These are phyloP conservation scores for Gossypium schwendimanii DNA, from an alignment of 441 rosid genomes.

Conservation along the genomic window DNA sequence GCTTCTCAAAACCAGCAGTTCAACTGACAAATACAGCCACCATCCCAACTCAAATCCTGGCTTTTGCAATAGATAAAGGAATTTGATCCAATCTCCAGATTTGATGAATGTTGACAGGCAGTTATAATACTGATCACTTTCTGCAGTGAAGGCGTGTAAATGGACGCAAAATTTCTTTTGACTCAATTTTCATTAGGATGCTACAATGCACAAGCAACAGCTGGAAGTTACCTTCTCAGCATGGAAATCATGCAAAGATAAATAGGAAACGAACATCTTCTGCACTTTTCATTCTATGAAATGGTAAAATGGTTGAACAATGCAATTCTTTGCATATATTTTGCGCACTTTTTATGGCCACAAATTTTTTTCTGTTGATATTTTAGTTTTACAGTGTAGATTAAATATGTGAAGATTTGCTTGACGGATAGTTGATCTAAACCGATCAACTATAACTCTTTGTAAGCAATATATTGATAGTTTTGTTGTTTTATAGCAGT, in stretches of 20 bases:
- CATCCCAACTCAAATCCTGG: not conserved
- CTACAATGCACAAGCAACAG: not conserved
- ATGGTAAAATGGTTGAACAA: not conserved
- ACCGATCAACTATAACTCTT: not conserved
- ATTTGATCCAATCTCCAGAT: constrained; percentile 5
- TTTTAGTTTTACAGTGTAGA: not conserved
- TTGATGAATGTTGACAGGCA: not conserved
- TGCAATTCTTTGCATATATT: not conserved
- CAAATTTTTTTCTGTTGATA: not conserved
- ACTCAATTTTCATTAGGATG: not conserved
- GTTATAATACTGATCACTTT: not conserved
- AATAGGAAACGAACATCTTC: not conserved
- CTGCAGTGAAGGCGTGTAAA: not conserved
- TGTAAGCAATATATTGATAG: not conserved
- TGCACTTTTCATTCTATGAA: not conserved
- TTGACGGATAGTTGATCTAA: not conserved
- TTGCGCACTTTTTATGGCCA: not conserved
- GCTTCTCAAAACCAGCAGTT: constrained; percentile 19
- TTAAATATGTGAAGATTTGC: not conserved
- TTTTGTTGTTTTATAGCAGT: not conserved
- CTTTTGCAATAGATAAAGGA: constrained; percentile 1
- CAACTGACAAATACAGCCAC: constrained; percentile 15
- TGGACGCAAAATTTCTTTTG: not conserved
- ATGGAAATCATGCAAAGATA: not conserved
- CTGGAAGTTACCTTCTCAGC: not conserved